These are phyloP conservation scores for Sparassis latifolia DNA, from an alignment of 1,284 basidiomycete genomes.

Conservation along the genomic window DNA sequence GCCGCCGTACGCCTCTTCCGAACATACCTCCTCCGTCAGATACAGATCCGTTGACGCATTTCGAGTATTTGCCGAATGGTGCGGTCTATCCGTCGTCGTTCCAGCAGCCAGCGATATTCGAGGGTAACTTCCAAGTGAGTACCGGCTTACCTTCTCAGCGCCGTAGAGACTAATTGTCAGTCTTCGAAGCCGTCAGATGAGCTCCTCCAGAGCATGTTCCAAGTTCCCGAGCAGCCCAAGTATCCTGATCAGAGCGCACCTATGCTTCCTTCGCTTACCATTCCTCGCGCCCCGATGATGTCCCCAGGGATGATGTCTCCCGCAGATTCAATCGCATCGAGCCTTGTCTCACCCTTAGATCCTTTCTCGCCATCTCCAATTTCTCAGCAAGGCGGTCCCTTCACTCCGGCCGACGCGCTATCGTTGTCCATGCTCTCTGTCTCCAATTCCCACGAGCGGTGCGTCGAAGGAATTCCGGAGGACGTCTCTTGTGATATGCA, in stretches of 20 bases:
- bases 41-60: constrained; percentile 33
- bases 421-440: constrained; percentile 19
- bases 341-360: constrained; percentile 23
- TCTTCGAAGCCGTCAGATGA: constrained; percentile 32
- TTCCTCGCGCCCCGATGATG: constrained; percentile 26
- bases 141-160: constrained; percentile 6
- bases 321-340: constrained; percentile 31
- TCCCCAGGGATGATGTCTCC: constrained; percentile 26
- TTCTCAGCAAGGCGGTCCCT: constrained; percentile 19
- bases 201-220: constrained; percentile 41
- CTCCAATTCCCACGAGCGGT: constrained; percentile 6
- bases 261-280: constrained; percentile 32
- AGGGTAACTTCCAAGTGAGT: constrained; percentile 21
- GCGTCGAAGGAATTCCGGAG: constrained; percentile 13
- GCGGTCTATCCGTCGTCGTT: constrained; percentile 28
- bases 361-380: constrained; percentile 18
- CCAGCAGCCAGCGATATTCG: constrained; percentile 32
- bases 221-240: constrained; percentile 17
- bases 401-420: constrained; percentile 22
- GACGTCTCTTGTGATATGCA: constrained; percentile 15
- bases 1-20: constrained; percentile 44
- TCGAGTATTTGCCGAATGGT: constrained; percentile 26
- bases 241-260: constrained; percentile 15
- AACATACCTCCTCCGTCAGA: constrained; percentile 32
- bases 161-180: constrained; percentile 4